Evolutionary conservation across 192 early-diverging fungal genomes (phyloP).

Genomic region (Diversispora eburnea): DNA sequence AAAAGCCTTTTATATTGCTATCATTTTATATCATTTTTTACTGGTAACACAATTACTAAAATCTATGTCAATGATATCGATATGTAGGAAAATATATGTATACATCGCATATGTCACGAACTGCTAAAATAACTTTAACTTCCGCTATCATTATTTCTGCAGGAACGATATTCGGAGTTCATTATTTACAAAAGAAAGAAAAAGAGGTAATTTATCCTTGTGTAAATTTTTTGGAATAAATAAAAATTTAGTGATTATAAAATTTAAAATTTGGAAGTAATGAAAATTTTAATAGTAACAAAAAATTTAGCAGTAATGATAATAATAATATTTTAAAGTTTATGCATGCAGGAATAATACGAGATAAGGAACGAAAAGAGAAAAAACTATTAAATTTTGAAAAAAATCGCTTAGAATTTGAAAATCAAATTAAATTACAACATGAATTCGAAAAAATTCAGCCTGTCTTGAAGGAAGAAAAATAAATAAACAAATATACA

Average conservation of each 20-base stretch:
- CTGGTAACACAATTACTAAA: no score
- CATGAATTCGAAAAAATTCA: conserved; percentile 11
- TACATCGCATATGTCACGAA: background rate
- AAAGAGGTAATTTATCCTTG: background rate
- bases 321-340: background rate
- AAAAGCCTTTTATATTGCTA: no score
- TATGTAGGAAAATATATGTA: no score
- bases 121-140: background rate
- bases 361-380: background rate
- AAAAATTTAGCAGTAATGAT: no score
- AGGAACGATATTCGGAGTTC: conserved; percentile 1
- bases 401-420: background rate
- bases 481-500: background rate
- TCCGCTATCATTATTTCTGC: background rate
- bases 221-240: background rate
- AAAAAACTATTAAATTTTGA: background rate
- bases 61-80: no score
- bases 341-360: background rate
- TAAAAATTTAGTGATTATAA: no score
- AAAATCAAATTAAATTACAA: background rate
- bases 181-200: conserved; percentile 11
- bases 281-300: no score
- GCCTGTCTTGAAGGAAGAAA: background rate
- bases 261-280: no score
- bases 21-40: no score